Evolutionary conservation across 2,329 filamentous ascomycete genomes (phyloP), one percentile per base, ranked within the genome.

Genomic region (Dendryphion nanum): DNA sequence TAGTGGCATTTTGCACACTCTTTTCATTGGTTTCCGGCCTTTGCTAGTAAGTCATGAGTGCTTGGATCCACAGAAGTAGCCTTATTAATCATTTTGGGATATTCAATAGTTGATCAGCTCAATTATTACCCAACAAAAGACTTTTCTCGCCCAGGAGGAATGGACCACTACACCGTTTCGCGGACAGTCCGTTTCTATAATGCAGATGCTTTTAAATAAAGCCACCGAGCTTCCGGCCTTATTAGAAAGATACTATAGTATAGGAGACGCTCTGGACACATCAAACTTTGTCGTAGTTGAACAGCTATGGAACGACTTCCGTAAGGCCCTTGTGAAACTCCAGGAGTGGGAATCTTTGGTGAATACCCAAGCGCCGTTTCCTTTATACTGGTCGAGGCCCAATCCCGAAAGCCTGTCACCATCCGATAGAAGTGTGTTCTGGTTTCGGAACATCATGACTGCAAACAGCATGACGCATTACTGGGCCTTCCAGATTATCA

Each of bases 11-110:
- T 12, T 40, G 18, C 38, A 35, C 31, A 35, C 23, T 6, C 7
- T 41, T 20, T 41, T 41, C 16, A 17, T 41, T 19, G 39, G 39
- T 15, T 41, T 41, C 30, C 37, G 39, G 37, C 39, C 39, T 18
- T 21, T 41, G 30, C 30, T 41, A 20, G 39, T 41, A 41, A 14
- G 39, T 37, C 14, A 8, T 16, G 8, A 28, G 6, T 16, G 7
- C 14, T 35, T 15, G 4, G 16, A 12, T 37, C 35, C 28, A 19
- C 18, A 30, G 15, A 8, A 38, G 33, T 16, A 13, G 18, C 19
- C 6, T 31, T 24, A 31, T 33, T 41, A 7, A 41, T 32, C 18
- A 17, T 18, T 31, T 23, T 40, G 10, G 23, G 8, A 16, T 29
- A 21, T 40, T 33, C 13, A 18, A 21, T 20, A 37, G 39, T 15